A percentile compares a stretch with the other conserved stretches of the same genome.
phyloP scores from a whole-genome alignment of 148 eudicot genomes.

The Cornus florida region DNA sequence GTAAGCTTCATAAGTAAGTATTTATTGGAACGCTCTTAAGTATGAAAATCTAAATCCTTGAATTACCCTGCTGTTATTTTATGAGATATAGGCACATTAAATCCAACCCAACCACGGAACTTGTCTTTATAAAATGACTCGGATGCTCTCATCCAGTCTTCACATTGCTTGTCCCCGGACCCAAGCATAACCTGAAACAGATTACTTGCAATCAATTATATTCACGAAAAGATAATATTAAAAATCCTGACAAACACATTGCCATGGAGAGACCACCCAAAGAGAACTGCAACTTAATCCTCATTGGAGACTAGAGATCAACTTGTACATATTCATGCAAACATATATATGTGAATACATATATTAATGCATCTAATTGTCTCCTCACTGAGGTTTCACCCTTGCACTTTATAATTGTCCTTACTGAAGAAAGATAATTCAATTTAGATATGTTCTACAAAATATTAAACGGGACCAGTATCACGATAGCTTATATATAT shows the following conservation, averaged over 20 bases:
- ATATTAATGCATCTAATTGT: not conserved
- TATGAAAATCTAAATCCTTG: not conserved
- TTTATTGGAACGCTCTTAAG: not conserved
- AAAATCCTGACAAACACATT: not conserved
- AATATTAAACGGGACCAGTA: not conserved
- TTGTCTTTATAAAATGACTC: slow-evolving; percentile 65
- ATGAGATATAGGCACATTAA: slow-evolving; percentile 92
- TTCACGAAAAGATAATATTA: no score
- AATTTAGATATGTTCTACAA: not conserved
- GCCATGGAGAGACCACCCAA: not conserved
- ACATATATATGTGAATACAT: not conserved
- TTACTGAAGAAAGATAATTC: not conserved
- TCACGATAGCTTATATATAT: no score
- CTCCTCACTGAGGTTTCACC: not conserved
- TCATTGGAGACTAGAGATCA: not conserved
- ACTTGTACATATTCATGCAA: slow-evolving; percentile 1
- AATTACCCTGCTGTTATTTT: slow-evolving; percentile 93
- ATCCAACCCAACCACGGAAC: slow-evolving; percentile 97
- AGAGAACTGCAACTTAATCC: not conserved
- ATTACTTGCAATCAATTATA: not conserved
- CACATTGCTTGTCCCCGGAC: slow-evolving; percentile 78
- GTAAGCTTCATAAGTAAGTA: not conserved
- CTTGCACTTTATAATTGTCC: not conserved
- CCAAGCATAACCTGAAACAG: slow-evolving; percentile 89
- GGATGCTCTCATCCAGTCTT: slow-evolving; percentile 89